These are phyloP conservation scores for Aureobasidium sp. DNA, from an alignment of 2,329 filamentous ascomycete genomes.

Conservation along the genomic window DNA sequence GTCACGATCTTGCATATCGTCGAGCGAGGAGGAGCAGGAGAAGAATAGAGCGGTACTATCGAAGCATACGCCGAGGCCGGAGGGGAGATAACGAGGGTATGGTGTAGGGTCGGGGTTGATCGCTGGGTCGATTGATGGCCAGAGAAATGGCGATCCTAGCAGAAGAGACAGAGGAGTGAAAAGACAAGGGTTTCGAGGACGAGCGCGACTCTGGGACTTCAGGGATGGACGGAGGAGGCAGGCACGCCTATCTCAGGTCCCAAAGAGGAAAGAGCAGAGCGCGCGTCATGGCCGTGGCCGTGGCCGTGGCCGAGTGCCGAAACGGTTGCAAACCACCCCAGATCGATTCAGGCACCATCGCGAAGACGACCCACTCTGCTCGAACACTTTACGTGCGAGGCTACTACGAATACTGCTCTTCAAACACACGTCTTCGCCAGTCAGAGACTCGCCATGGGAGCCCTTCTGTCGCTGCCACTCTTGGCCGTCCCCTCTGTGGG, in stretches of 20 bases:
- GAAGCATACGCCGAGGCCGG: background rate
- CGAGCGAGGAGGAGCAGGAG: background rate
- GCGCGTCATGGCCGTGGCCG: constrained; percentile 1
- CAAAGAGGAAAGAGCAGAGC: background rate
- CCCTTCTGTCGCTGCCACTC: constrained; percentile 80
- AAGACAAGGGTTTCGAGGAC: background rate
- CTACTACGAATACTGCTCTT: background rate
- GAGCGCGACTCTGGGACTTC: background rate
- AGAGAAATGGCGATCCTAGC: background rate
- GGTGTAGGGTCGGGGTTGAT: background rate
- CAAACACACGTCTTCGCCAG: background rate
- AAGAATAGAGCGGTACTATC: background rate
- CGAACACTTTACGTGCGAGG: background rate
- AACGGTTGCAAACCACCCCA: background rate
- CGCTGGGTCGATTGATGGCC: background rate
- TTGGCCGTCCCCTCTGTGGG: constrained; percentile 79
- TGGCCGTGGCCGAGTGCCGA: too few species aligned
- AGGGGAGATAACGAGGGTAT: background rate
- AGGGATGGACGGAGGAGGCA: background rate
- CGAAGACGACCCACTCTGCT: background rate
- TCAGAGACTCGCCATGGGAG: constrained; percentile 61
- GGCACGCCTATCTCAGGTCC: background rate
- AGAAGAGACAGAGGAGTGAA: background rate
- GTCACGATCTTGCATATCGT: constrained; percentile 38
- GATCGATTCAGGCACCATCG: background rate